phyloP scores from a whole-genome alignment of 139 green algal species.

The Raphidocelis subcapitata region DNA sequence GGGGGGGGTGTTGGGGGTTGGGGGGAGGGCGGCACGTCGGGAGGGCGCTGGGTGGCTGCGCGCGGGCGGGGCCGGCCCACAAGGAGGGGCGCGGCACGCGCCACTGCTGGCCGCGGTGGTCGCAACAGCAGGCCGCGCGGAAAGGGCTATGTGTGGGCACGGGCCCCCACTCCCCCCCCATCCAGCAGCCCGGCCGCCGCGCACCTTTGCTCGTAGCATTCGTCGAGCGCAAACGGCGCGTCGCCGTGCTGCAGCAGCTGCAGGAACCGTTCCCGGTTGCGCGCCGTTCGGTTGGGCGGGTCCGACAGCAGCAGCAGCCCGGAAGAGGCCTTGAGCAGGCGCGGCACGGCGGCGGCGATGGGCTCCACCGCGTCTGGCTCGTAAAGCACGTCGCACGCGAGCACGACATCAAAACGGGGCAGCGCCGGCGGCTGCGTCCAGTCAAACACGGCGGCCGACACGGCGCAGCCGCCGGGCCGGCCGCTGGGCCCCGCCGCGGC shows the following conservation, averaged over 20 bases:
- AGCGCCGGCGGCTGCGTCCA: conserved; percentile 35
- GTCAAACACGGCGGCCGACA: conserved; percentile 45
- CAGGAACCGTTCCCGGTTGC: conserved; percentile 49
- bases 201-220: too few relatives aligned
- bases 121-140: too few relatives aligned
- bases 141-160: too few relatives aligned
- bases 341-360: conserved; percentile 45
- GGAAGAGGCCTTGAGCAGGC: conserved; percentile 6
- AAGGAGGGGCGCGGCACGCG: too few relatives aligned
- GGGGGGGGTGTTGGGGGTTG: too few relatives aligned
- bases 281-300: conserved; percentile 48
- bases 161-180: too few relatives aligned
- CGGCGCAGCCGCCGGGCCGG: background rate
- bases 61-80: too few relatives aligned
- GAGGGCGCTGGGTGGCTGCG: too few relatives aligned
- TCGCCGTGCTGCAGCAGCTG: conserved; percentile 16
- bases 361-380: conserved; percentile 52
- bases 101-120: too few relatives aligned
- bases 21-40: too few relatives aligned
- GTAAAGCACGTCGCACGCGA: conserved; percentile 77
- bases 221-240: background rate
- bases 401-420: conserved; percentile 55
- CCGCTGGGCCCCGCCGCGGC: background rate
- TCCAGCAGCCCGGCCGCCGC: too few relatives aligned
- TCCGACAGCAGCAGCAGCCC: conserved; percentile 47